Evolutionary conservation across 805 yeast genomes (phyloP).

Genomic region (Sugiyamaella mastotermitis): DNA sequence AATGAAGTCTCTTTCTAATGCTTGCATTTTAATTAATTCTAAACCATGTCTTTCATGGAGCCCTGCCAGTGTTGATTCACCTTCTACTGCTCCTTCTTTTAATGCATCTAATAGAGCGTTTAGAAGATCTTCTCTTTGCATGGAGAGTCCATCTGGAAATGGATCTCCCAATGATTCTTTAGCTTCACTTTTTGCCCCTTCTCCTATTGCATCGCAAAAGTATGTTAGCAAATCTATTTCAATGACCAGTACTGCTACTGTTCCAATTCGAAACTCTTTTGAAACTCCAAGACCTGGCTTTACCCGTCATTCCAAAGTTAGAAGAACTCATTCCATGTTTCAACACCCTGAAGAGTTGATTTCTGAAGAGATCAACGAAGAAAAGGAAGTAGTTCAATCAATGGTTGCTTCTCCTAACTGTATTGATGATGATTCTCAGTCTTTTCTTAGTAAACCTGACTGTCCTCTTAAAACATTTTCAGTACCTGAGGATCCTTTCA

Average conservation of each 20-base stretch:
- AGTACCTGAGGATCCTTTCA: slow-evolving; percentile 55
- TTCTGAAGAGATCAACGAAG: slow-evolving; percentile 31
- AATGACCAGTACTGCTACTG: slow-evolving; percentile 4
- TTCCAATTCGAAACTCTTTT: slow-evolving; percentile 6
- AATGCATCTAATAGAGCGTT: background rate
- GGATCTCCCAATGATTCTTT: slow-evolving; percentile 2
- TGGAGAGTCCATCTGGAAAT: background rate
- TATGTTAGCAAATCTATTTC: slow-evolving; percentile 12
- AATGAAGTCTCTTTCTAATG: slow-evolving; percentile 18
- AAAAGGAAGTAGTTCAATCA: slow-evolving; percentile 22
- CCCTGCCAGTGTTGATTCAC: background rate
- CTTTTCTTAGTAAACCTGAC: slow-evolving; percentile 18
- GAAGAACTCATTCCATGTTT: slow-evolving; percentile 67
- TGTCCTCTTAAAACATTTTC: slow-evolving; percentile 37
- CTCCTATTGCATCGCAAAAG: slow-evolving; percentile 8
- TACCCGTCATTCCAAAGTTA: slow-evolving; percentile 31
- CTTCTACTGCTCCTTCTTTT: slow-evolving; percentile 1
- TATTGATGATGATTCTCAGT: slow-evolving; percentile 18
- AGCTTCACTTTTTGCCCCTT: slow-evolving; percentile 13
- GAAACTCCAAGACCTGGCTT: slow-evolving; percentile 7
- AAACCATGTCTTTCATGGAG: slow-evolving; percentile 5
- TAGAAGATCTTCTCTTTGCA: no score
- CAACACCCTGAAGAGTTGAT: slow-evolving; percentile 47
- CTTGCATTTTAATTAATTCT: slow-evolving; percentile 13
- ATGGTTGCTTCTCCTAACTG: slow-evolving; percentile 8